A percentile compares a stretch with the other conserved stretches of the same genome.
Evolutionary conservation across 2,329 filamentous ascomycete genomes (phyloP).

Genomic region (Microdochium paspali): DNA sequence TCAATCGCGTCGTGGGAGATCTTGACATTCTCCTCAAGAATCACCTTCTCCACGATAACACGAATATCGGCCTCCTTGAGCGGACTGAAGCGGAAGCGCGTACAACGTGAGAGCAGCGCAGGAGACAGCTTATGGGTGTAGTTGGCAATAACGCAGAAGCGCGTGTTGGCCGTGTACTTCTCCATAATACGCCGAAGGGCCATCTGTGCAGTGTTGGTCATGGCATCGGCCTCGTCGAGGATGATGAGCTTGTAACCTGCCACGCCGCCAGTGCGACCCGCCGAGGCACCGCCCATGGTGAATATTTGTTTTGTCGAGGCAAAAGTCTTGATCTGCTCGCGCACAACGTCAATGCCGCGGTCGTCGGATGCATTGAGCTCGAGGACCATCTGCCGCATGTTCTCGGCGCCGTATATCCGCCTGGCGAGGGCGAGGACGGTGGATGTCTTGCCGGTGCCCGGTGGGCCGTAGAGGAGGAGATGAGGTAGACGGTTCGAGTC

Average conservation of each 20-base stretch:
- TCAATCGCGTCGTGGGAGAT: conserved; percentile 75
- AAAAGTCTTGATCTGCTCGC: conserved; percentile 99
- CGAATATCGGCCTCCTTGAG: conserved; percentile 83
- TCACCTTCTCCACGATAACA: conserved; percentile 76
- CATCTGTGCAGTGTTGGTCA: conserved; percentile 99
- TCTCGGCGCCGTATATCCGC: conserved; percentile 82
- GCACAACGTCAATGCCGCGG: conserved; percentile 92
- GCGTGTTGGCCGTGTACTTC: conserved; percentile 94
- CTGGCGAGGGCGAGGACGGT: conserved; percentile 89
- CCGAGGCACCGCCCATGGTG: conserved; percentile 46
- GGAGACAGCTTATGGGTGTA: conserved; percentile 97
- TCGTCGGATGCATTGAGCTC: conserved; percentile 97
- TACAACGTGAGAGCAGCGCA: conserved; percentile 85
- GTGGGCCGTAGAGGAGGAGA: conserved; percentile 91
- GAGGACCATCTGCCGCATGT: conserved; percentile 96
- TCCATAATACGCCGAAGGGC: conserved; percentile 96
- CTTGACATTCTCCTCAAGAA: conserved; percentile 76
- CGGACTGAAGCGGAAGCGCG: conserved; percentile 88
- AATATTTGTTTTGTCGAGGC: conserved; percentile 98
- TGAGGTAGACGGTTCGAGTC: conserved; percentile 91
- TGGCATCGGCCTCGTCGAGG: conserved; percentile 96
- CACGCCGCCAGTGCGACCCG: conserved; percentile 35
- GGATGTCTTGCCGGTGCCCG: conserved; percentile 94
- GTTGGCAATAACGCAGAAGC: conserved; percentile 98
- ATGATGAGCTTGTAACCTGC: conserved; percentile 92